Percentiles rank a stretch among this genome's conserved stretches.
These are phyloP conservation scores for Casuarina glauca DNA, from an alignment of 306 rosid genomes.

Conservation along the genomic window DNA sequence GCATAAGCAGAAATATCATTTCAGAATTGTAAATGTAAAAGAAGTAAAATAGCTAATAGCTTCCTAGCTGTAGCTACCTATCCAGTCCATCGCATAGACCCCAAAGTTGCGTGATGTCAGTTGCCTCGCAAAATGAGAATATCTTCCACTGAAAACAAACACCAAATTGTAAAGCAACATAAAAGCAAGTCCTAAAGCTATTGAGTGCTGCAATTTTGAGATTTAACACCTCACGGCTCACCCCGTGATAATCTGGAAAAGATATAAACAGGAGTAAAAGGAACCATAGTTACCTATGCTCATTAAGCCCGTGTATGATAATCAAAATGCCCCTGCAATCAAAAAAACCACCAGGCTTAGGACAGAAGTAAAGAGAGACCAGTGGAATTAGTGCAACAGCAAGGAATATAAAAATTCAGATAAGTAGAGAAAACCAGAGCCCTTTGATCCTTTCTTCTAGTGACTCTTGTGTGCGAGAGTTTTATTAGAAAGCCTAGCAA, in stretches of 20 bases:
- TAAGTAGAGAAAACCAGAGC: conserved; percentile 16
- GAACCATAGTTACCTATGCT: conserved; percentile 67
- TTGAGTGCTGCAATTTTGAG: background rate
- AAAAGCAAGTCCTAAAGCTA: background rate
- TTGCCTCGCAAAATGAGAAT: conserved; percentile 76
- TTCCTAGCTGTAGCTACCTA: conserved; percentile 45
- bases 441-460: conserved; percentile 14
- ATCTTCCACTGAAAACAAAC: conserved; percentile 83
- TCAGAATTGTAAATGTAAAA: background rate
- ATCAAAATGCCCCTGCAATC: conserved; percentile 79
- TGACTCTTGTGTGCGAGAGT: background rate
- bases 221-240: background rate
- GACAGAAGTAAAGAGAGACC: conserved; percentile 23
- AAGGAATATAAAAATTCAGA: conserved; percentile 15
- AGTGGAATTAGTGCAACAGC: background rate
- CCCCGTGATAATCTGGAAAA: background rate
- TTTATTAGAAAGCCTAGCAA: background rate
- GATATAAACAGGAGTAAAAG: background rate
- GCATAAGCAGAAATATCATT: background rate
- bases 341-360: conserved; percentile 24
- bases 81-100: conserved; percentile 99
- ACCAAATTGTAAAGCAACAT: conserved; percentile 13
- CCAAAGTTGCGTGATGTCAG: conserved; percentile 82
- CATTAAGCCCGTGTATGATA: conserved; percentile 95
- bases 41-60: conserved; percentile 9